Evolutionary conservation across 768 basidiomycete species (phyloP).

Genomic region (Tephrocybe sp.): DNA sequence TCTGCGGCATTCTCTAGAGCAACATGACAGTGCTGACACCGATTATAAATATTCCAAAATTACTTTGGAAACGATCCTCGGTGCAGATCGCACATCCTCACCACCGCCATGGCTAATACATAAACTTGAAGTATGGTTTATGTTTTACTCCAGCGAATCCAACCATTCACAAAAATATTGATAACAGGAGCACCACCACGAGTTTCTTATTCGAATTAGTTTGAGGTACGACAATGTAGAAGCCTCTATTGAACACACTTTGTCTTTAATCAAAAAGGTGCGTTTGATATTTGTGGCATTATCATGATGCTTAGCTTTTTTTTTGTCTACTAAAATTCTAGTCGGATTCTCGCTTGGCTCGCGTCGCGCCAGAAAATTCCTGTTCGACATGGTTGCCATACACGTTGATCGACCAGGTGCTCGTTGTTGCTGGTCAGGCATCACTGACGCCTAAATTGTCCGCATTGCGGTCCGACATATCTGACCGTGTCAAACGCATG

Average conservation of each 20-base stretch:
- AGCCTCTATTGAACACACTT: slow-evolving; percentile 70
- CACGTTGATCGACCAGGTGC: slow-evolving; percentile 78
- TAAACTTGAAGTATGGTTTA: slow-evolving; percentile 59
- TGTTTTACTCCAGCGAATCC: background rate
- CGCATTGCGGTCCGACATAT: slow-evolving; percentile 57
- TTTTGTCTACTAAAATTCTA: slow-evolving; percentile 22
- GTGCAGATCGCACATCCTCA: slow-evolving; percentile 52
- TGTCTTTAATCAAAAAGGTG: slow-evolving; percentile 74
- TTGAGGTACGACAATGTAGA: slow-evolving; percentile 78
- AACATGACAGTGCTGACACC: slow-evolving; percentile 69
- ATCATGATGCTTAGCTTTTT: slow-evolving; percentile 11
- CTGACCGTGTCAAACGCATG: slow-evolving; percentile 63
- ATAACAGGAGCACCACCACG: slow-evolving; percentile 66
- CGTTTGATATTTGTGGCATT: slow-evolving; percentile 9
- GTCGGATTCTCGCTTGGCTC: slow-evolving; percentile 53
- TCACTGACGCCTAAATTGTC: slow-evolving; percentile 46
- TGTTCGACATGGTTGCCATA: slow-evolving; percentile 80
- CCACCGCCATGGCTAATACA: slow-evolving; percentile 86
- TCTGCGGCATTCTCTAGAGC: slow-evolving; percentile 73
- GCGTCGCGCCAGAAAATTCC: slow-evolving; percentile 50
- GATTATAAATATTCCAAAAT: slow-evolving; percentile 77
- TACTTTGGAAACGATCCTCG: slow-evolving; percentile 73
- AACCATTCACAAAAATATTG: slow-evolving; percentile 5
- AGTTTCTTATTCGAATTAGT: slow-evolving; percentile 77
- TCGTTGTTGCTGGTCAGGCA: slow-evolving; percentile 57